A percentile compares a stretch with the other conserved stretches of the same genome.
Conservation (phyloP, 306 rosid genomes). For the Styphnolobium japonicum region DNA sequence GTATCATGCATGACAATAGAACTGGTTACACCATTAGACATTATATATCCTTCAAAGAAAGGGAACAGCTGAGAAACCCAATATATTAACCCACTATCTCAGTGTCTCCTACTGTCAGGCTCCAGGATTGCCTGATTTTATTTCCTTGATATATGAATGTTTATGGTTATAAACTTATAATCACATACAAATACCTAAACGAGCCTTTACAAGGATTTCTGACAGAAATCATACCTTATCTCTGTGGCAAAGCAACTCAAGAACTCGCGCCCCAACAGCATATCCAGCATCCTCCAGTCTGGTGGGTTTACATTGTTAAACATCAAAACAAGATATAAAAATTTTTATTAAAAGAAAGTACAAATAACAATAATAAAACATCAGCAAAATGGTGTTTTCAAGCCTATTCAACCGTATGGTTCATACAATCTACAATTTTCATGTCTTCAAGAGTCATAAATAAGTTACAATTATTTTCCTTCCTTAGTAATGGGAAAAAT, state of each 20-base stretch:
- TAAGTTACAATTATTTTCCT: background rate
- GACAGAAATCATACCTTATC: constrained; percentile 49
- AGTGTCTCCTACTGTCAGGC: background rate
- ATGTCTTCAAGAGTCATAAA: background rate
- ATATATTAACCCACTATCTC: background rate
- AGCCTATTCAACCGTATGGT: background rate
- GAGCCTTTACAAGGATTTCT: no score
- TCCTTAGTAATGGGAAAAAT: background rate
- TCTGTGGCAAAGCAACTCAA: constrained; percentile 73
- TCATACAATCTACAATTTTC: background rate
- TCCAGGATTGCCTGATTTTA: background rate
- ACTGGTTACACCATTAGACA: background rate
- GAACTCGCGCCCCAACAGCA: constrained; percentile 73
- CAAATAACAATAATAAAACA: background rate
- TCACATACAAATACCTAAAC: no score
- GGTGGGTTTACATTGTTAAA: constrained; percentile 30
- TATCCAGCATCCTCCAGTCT: constrained; percentile 81
- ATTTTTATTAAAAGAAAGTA: background rate
- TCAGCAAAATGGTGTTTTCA: background rate
- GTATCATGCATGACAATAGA: background rate
- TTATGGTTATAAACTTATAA: no score
- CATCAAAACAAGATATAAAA: background rate
- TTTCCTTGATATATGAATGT: background rate
- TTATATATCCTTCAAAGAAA: background rate
- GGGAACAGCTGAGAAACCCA: no score